A percentile compares a stretch with the other conserved stretches of the same genome.
These are phyloP conservation scores for Fusarium nygamai DNA, from an alignment of 2,329 filamentous ascomycete genomes.

Conservation along the genomic window DNA sequence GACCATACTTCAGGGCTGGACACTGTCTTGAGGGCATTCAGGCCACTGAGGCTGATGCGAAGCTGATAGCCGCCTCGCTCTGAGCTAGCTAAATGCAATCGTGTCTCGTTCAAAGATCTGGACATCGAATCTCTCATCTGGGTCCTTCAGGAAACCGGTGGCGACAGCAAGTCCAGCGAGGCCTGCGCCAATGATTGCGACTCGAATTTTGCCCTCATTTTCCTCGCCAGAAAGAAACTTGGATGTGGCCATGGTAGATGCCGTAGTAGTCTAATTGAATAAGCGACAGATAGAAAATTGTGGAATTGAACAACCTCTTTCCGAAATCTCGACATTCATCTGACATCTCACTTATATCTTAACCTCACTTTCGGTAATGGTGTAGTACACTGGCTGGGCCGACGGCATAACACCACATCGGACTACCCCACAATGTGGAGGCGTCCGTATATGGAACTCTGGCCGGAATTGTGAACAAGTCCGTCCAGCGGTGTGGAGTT, in stretches of 20 bases:
- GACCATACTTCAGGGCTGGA: not conserved
- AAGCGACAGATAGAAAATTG: not conserved
- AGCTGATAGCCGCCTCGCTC: not conserved
- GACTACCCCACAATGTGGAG: not conserved
- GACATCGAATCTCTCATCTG: not conserved
- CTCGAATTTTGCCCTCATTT: not conserved
- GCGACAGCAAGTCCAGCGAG: not conserved
- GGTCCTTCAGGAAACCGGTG: not conserved
- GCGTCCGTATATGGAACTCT: not conserved
- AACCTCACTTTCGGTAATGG: not conserved
- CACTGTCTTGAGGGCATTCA: not conserved
- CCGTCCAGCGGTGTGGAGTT: not conserved
- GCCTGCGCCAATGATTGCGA: not conserved
- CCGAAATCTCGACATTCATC: not conserved
- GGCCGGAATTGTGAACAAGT: not conserved
- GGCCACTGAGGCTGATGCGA: not conserved
- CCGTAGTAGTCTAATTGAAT: not conserved
- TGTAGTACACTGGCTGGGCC: not conserved
- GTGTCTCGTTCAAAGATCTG: not conserved
- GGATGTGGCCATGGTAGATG: not conserved
- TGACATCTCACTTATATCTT: not conserved
- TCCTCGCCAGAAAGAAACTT: not conserved
- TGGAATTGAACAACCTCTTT: not conserved
- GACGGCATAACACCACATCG: not conserved
- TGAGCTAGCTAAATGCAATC: not conserved